These are phyloP conservation scores for Claviceps digitariae DNA, from an alignment of 2,329 filamentous ascomycete genomes.

Conservation along the genomic window DNA sequence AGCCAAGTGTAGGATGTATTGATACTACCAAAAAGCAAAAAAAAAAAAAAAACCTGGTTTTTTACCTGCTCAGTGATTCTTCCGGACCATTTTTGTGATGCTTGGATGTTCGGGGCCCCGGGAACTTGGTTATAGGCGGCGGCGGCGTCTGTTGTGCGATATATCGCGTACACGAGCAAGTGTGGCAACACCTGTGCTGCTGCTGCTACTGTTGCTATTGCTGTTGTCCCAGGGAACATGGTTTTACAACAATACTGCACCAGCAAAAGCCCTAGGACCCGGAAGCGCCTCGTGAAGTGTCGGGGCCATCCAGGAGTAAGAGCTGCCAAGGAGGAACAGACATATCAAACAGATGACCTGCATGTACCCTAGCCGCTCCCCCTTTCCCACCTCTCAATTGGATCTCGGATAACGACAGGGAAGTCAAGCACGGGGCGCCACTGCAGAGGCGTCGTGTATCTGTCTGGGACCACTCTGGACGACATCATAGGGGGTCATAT, in stretches of 20 bases:
- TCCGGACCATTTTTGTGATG: background rate
- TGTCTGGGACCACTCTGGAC: background rate
- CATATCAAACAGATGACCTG: conserved; percentile 2
- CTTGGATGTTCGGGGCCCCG: background rate
- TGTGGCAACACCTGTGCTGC: background rate
- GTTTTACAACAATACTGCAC: background rate
- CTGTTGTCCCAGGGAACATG: conserved; percentile 1
- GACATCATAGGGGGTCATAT: background rate
- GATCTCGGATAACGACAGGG: background rate
- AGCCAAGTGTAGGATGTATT: background rate
- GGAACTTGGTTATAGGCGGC: background rate
- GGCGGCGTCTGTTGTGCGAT: background rate
- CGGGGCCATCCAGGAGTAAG: background rate
- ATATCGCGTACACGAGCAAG: background rate
- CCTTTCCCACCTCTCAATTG: background rate
- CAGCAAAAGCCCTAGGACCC: background rate
- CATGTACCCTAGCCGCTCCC: background rate
- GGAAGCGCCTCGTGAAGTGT: background rate
- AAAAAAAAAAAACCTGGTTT: background rate
- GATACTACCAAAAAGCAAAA: background rate
- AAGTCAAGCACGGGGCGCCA: conserved; percentile 2
- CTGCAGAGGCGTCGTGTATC: background rate
- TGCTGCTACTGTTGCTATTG: background rate
- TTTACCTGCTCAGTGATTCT: background rate
- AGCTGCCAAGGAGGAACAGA: background rate